Evolutionary conservation across 306 rosid genomes (phyloP).

Genomic region (Mucuna pruriens): DNA sequence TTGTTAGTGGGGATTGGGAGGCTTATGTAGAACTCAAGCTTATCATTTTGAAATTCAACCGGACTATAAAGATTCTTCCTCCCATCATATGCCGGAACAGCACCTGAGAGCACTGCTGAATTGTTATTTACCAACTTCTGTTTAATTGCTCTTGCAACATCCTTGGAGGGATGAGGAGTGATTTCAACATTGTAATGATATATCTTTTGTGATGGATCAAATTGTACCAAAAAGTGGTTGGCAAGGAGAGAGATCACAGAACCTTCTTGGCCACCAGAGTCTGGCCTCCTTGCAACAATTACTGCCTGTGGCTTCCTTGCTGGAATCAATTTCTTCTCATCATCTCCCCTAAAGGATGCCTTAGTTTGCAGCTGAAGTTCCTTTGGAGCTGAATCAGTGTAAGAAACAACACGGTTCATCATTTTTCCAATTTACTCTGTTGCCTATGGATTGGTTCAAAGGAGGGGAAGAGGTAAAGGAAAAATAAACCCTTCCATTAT

Average conservation of each 20-base stretch:
- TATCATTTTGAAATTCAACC: constrained; percentile 80
- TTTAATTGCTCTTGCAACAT: constrained; percentile 76
- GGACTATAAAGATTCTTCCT: constrained; percentile 88
- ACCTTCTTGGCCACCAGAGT: constrained; percentile 96
- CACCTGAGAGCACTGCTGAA: constrained; percentile 67
- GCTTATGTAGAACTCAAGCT: constrained; percentile 80
- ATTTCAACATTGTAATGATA: constrained; percentile 97
- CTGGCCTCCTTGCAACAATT: constrained; percentile 87
- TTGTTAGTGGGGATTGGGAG: constrained; percentile 71
- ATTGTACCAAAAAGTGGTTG: constrained; percentile 86
- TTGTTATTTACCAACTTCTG: constrained; percentile 74
- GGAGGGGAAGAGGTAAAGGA: background rate
- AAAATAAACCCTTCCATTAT: background rate
- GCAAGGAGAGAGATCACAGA: constrained; percentile 78
- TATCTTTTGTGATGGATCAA: constrained; percentile 71
- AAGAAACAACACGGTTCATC: constrained; percentile 42
- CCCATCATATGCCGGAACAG: constrained; percentile 92
- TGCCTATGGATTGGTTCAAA: background rate
- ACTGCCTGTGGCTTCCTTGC: constrained; percentile 58
- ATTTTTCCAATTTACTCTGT: constrained; percentile 16
- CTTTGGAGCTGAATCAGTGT: constrained; percentile 51
- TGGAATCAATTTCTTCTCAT: constrained; percentile 53
- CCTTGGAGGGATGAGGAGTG: constrained; percentile 89
- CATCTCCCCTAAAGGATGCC: constrained; percentile 52
- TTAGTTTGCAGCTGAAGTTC: constrained; percentile 53